Evolutionary conservation across 2,329 filamentous ascomycete genomes (phyloP).

Genomic region (Alternaria sp.): DNA sequence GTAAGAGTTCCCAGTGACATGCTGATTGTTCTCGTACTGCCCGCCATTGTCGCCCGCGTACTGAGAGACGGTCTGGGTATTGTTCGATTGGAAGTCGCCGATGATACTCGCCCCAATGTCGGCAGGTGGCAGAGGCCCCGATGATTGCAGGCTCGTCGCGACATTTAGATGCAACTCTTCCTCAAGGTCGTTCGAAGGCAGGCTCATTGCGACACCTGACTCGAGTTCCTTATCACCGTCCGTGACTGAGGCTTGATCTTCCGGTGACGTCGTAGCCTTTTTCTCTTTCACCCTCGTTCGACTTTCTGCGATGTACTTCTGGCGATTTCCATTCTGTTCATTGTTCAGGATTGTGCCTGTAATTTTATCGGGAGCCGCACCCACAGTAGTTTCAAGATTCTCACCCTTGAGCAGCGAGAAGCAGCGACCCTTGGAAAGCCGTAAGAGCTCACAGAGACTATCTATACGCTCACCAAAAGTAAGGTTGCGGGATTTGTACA

Average conservation of each 20-base stretch:
- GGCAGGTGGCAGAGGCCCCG: not conserved
- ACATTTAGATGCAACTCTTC: not conserved
- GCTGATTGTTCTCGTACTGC: not conserved
- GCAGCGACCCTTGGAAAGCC: constrained; percentile 11
- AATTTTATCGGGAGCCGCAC: not conserved
- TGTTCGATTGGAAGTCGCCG: not conserved
- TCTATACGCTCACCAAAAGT: constrained; percentile 16
- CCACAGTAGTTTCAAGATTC: constrained; percentile 2
- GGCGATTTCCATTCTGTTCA: not conserved
- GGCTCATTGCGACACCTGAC: not conserved
- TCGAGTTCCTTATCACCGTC: not conserved
- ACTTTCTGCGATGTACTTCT: not conserved
- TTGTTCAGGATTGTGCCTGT: not conserved
- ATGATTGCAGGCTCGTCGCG: not conserved
- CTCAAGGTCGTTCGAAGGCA: not conserved
- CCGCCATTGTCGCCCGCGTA: not conserved
- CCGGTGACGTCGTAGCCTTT: not conserved
- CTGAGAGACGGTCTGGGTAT: not conserved
- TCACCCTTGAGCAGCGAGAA: constrained; percentile 20
- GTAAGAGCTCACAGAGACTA: constrained; percentile 5
- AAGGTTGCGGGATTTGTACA: constrained; percentile 1
- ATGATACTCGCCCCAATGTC: not conserved
- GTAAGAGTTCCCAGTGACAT: not conserved
- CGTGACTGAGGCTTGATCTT: not conserved
- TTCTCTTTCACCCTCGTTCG: not conserved